phyloP scores from a whole-genome alignment of 1,284 basidiomycete species.

The Puccinia brachypodii region DNA sequence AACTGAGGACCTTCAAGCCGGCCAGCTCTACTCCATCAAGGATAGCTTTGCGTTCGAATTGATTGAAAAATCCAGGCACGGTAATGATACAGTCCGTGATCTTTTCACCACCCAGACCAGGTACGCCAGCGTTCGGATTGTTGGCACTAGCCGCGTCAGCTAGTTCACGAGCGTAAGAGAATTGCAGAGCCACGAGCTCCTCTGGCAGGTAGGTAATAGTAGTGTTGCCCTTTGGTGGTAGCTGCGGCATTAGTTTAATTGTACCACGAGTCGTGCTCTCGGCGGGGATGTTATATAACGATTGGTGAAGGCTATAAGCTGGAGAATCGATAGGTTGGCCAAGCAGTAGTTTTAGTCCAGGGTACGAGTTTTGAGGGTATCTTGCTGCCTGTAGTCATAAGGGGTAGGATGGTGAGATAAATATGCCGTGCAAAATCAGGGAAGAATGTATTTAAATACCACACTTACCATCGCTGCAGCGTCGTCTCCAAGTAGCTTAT shows the following conservation, averaged over 20 bases:
- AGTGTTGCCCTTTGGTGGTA: conserved; percentile 19
- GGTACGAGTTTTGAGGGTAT: conserved; percentile 83
- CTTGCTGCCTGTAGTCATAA: conserved; percentile 67
- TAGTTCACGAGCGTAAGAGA: conserved; percentile 82
- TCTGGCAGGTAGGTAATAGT: conserved; percentile 65
- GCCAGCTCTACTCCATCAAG: conserved; percentile 87
- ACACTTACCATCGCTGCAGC: conserved; percentile 51
- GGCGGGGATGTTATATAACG: conserved; percentile 66
- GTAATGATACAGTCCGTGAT: conserved; percentile 79
- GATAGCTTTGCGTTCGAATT: conserved; percentile 82
- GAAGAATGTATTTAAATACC: conserved; percentile 64
- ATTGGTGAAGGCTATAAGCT: conserved; percentile 63
- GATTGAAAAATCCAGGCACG: conserved; percentile 78
- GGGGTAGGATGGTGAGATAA: neutral
- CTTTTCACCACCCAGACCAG: conserved; percentile 62
- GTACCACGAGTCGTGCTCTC: conserved; percentile 57
- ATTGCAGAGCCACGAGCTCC: conserved; percentile 91
- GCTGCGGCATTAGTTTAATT: conserved; percentile 26
- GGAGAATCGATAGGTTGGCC: conserved; percentile 67
- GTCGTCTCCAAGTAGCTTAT: conserved; percentile 50
- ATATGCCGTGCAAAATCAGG: conserved; percentile 41
- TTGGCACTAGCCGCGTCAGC: conserved; percentile 71
- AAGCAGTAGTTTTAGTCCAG: conserved; percentile 82
- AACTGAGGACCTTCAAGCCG: conserved; percentile 75
- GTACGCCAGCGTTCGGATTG: conserved; percentile 34